These are phyloP conservation scores for Hygrophoropsis aurantiaca DNA, from an alignment of 768 basidiomycete species.

Conservation along the genomic window DNA sequence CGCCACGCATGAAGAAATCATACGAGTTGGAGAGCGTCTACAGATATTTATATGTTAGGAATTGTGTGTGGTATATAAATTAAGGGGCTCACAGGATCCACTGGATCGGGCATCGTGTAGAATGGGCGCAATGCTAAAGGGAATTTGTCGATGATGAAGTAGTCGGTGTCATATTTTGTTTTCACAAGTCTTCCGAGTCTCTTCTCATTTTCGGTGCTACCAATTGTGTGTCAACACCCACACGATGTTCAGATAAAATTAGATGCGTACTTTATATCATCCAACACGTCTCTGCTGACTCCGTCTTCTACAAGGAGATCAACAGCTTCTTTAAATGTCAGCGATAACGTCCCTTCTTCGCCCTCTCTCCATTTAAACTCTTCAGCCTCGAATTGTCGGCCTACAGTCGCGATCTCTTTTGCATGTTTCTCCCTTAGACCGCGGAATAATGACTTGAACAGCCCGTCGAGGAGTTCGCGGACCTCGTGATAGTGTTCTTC, in stretches of 20 bases:
- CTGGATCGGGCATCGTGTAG: constrained; percentile 98
- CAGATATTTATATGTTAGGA: constrained; percentile 6
- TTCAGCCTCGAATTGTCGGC: constrained; percentile 90
- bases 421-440: constrained; percentile 74
- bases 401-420: constrained; percentile 79
- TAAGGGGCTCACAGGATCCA: constrained; percentile 66
- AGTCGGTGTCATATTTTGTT: constrained; percentile 95
- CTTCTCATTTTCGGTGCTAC: constrained; percentile 94
- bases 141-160: constrained; percentile 99
- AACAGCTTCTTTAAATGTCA: constrained; percentile 87
- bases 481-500: constrained; percentile 99
- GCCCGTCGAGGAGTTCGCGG: constrained; percentile 84
- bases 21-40: constrained; percentile 96
- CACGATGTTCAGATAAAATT: not conserved
- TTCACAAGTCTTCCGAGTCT: constrained; percentile 86
- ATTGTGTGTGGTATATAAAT: not conserved
- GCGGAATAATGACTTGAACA: constrained; percentile 86
- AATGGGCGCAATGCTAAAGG: constrained; percentile 94
- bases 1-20: constrained; percentile 99
- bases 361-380: constrained; percentile 95
- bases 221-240: constrained; percentile 8
- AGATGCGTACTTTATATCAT: constrained; percentile 80
- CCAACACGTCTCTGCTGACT: constrained; percentile 70
- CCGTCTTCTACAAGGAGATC: constrained; percentile 87
- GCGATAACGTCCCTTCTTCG: constrained; percentile 80